These are phyloP conservation scores for Fusarium papillatum DNA, from an alignment of 2,329 filamentous ascomycete species.

Conservation along the genomic window DNA sequence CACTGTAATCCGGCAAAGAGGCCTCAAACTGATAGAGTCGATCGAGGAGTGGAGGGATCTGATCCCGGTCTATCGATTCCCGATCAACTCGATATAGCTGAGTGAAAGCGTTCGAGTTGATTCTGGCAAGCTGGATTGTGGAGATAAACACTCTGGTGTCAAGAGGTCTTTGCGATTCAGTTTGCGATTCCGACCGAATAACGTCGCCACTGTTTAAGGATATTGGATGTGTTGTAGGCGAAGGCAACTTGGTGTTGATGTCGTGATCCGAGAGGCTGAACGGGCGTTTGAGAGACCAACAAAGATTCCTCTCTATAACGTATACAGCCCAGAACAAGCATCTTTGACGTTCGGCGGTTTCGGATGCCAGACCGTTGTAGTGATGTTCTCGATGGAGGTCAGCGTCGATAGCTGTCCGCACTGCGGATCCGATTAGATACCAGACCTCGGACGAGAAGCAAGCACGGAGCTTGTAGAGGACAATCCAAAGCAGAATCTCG, in stretches of 20 bases:
- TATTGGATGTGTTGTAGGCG: background rate
- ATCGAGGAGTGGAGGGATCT: background rate
- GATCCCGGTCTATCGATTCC: background rate
- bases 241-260: background rate
- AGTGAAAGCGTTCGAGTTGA: background rate
- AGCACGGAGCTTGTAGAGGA: background rate
- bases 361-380: background rate
- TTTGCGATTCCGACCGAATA: background rate
- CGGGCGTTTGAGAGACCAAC: background rate
- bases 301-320: background rate
- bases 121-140: background rate
- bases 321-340: background rate
- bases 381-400: background rate
- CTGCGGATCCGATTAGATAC: background rate
- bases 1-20: background rate
- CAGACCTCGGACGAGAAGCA: background rate
- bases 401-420: background rate
- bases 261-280: background rate
- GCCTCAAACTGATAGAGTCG: background rate
- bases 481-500: background rate
- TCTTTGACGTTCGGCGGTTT: background rate
- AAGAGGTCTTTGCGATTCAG: background rate
- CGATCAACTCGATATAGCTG: background rate
- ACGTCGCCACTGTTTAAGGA: rapidly evolving
- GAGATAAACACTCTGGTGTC: background rate